A percentile compares a stretch with the other conserved stretches of the same genome.
Evolutionary conservation across 306 rosid species (phyloP).

Genomic region (Crataegus laevigata): DNA sequence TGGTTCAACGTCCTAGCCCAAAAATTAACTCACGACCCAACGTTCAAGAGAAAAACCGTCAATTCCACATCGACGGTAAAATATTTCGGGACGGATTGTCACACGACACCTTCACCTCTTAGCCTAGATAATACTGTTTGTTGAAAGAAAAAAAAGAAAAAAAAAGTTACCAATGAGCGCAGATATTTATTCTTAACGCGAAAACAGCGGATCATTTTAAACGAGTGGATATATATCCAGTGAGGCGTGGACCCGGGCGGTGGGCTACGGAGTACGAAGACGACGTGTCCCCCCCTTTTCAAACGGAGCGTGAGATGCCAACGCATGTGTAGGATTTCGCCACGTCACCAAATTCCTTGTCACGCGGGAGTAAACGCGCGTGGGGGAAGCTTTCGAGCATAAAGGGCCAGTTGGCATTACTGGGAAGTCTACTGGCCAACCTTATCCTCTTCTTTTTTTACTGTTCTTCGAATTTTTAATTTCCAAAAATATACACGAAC

Average conservation of each 20-base stretch:
- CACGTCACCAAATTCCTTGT: neutral
- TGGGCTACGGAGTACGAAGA: neutral
- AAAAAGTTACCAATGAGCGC: too few species aligned
- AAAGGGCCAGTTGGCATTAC: conserved; percentile 43
- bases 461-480: neutral
- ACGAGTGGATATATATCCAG: neutral
- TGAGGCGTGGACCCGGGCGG: neutral
- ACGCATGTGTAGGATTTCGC: neutral
- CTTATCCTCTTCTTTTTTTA: conserved; percentile 38
- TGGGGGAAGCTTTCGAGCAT: conserved; percentile 4
- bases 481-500: too few species aligned
- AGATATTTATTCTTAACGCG: too few species aligned
- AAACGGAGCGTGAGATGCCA: neutral
- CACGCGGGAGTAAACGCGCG: conserved; percentile 20
- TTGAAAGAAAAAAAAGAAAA: too few species aligned
- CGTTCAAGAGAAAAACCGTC: too few species aligned
- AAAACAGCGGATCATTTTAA: neutral
- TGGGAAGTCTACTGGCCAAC: conserved; percentile 36
- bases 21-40: too few species aligned
- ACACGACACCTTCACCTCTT: fast-evolving
- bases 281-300: neutral
- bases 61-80: too few species aligned
- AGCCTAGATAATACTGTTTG: too few species aligned
- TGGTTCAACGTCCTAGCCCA: too few species aligned
- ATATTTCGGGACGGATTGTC: too few species aligned